Evolutionary conservation across 176 grass and related monocot genomes (phyloP), one percentile per base, ranked within the genome.

Genomic region (Carex parvula): DNA sequence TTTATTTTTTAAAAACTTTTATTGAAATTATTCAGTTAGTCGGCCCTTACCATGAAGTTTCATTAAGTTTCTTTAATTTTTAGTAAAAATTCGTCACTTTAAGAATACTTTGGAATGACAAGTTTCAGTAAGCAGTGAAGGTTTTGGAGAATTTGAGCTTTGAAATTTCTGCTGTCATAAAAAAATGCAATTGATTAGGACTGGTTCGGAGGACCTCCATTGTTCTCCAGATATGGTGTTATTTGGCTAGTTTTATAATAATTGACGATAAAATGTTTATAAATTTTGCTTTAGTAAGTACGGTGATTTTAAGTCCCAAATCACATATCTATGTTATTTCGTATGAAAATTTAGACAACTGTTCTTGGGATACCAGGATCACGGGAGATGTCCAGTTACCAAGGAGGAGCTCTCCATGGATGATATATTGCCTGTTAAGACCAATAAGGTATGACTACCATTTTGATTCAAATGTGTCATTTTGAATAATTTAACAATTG

Each of bases 371-470:
- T 80, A 10, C 41, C 82, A 99, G 97, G 93, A 90, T 81, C 81
- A 99, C 87, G 93, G 97, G n/a, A 99, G 90, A 80, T 99, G 93
- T 35, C 97, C 97, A 3, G 87, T 96, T 67, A 99, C 93, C 60
- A 99, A 99, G 81, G 97, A 99, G 78, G 97, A 99, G 21, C 93
- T 96, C 77, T 64, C 87, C 18, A 87, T 96, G 90, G 93, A 99
- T 10, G 93, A 99, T 76, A 93, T 99, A 42, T 79, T 99, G 48
- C 63, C 68, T 33, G 97, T 99, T 82, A 99, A 96, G 87, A 94
- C 97, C 77, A 93, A 96, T 81, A 99, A 92, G 93, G 97, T 99
- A 88, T 66, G 60, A 20, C 54, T 52, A 63, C 7, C 60, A 62
- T 6, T 22, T 62, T 30, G 4, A 26, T 78, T 55, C 26, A 57